Percentiles rank a stretch among this genome's conserved stretches.
Evolutionary conservation across 805 yeast species (phyloP).

Genomic region (Candida insectalens): DNA sequence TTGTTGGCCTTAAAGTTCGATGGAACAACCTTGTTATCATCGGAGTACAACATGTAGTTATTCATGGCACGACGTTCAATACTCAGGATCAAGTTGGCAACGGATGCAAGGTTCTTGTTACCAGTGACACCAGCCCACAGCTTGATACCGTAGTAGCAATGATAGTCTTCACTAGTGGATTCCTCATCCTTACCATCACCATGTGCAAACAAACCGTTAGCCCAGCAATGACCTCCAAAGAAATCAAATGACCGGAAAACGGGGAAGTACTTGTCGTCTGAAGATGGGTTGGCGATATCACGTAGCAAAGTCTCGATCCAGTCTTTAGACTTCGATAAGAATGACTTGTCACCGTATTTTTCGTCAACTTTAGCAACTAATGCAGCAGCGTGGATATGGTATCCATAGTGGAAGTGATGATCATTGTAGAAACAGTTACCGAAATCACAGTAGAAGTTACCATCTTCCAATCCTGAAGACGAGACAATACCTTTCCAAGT

Average conservation of each 20-base stretch:
- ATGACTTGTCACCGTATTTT: slow-evolving; percentile 36
- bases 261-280: slow-evolving; percentile 48
- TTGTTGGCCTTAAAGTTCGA: slow-evolving; percentile 40
- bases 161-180: slow-evolving; percentile 62
- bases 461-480: slow-evolving; percentile 38
- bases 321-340: slow-evolving; percentile 36
- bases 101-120: slow-evolving; percentile 39
- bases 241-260: slow-evolving; percentile 60
- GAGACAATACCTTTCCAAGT: slow-evolving; percentile 75
- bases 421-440: slow-evolving; percentile 77
- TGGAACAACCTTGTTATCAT: slow-evolving; percentile 43
- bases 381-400: slow-evolving; percentile 77
- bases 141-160: slow-evolving; percentile 59
- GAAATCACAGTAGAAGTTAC: slow-evolving; percentile 36
- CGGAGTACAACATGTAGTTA: slow-evolving; percentile 40
- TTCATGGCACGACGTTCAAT: slow-evolving; percentile 46
- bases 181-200: slow-evolving; percentile 69
- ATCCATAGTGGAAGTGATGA: slow-evolving; percentile 85
- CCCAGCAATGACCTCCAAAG: slow-evolving; percentile 70
- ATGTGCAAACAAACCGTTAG: slow-evolving; percentile 52
- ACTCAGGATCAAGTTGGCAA: slow-evolving; percentile 52
- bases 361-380: slow-evolving; percentile 59
- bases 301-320: slow-evolving; percentile 56
- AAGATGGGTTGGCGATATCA: slow-evolving; percentile 58
- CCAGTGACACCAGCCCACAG: slow-evolving; percentile 56